Evolutionary conservation across 306 rosid species (phyloP), one percentile per base, ranked within the genome.

Genomic region (Cucumis sativus): DNA sequence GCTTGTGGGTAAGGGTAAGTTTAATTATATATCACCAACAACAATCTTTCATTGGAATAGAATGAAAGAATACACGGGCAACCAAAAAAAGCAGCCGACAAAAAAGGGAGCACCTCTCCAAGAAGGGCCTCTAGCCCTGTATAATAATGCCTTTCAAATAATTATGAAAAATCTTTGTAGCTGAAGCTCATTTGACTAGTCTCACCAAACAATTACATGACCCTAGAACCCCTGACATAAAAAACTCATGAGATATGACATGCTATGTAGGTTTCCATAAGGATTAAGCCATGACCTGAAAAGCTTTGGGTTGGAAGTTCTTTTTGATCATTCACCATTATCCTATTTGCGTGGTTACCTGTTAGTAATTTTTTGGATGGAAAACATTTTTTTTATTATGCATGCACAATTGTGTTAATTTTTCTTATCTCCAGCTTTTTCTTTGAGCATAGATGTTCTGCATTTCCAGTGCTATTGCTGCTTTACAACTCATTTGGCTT

Each of bases 401-500:
- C 51, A 63, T 39, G 18, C 45, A 73, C 62, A 33, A 73, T 23
- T 9, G 30, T 62, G 56, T 77, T 15, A 14, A 28, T 80, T 63
- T 39, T 45, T 30, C 64, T 82, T 72, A 74, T 64, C 78, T 75
- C 65, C 60, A 23, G 73, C 49, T 65, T 63, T 82, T 83, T 71
- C 47, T 78, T 81, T 67, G 57, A 72, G 77, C 67, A 79, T 67
- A 43, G 37, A 69, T 16, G 14, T 41, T 69, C 43, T n/a, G 39
- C 63, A 56, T 35, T 75, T 57, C 30, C 81, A 6, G 28, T 78
- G 35, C 63, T 30, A 18, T 30, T 70, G 74, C 60, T 74, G 55
- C 67, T 57, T 51, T 8, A 39, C 65, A 74, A 81, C 84, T 88
- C 56, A 89, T 78, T 77, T 75, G 77, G 18, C 54, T 69, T 77